A percentile compares a stretch with the other conserved stretches of the same genome.
phyloP scores from a whole-genome alignment of 257 asterid genomes.

The Primulina eburnea region DNA sequence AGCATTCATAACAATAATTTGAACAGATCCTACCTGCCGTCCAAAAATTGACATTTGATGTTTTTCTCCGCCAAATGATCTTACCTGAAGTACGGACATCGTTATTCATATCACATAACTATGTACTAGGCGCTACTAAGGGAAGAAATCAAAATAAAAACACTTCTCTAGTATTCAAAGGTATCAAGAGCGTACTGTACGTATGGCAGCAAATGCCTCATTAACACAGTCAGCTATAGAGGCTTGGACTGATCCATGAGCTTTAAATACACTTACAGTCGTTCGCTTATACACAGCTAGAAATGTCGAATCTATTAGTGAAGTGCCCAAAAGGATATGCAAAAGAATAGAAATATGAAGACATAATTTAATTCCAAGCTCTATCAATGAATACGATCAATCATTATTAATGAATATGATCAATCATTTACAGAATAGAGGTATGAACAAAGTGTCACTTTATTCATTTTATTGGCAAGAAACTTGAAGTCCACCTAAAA shows the following conservation, averaged over 20 bases:
- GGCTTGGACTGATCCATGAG: conserved; percentile 56
- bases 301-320: conserved; percentile 27
- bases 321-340: conserved; percentile 16
- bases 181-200: conserved; percentile 62
- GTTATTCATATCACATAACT: conserved; percentile 17
- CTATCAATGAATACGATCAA: conserved; percentile 4
- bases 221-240: conserved; percentile 51
- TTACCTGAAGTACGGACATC: conserved; percentile 53
- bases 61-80: conserved; percentile 95
- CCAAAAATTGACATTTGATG: conserved; percentile 91
- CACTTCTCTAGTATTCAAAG: conserved; percentile 1
- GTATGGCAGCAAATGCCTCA: conserved; percentile 62
- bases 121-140: conserved; percentile 16
- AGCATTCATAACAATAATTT: conserved; percentile 7
- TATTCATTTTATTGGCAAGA: background rate
- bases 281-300: conserved; percentile 73
- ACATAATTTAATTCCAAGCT: background rate
- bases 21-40: conserved; percentile 52
- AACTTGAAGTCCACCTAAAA: conserved; percentile 7
- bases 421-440: conserved; percentile 1
- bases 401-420: conserved; percentile 2
- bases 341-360: conserved; percentile 7
- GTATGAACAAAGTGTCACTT: background rate
- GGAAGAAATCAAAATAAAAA: conserved; percentile 12
- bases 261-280: conserved; percentile 48